phyloP scores from a whole-genome alignment of 192 early-diverging fungal species.

The Jimgerdemannia lactiflua region DNA sequence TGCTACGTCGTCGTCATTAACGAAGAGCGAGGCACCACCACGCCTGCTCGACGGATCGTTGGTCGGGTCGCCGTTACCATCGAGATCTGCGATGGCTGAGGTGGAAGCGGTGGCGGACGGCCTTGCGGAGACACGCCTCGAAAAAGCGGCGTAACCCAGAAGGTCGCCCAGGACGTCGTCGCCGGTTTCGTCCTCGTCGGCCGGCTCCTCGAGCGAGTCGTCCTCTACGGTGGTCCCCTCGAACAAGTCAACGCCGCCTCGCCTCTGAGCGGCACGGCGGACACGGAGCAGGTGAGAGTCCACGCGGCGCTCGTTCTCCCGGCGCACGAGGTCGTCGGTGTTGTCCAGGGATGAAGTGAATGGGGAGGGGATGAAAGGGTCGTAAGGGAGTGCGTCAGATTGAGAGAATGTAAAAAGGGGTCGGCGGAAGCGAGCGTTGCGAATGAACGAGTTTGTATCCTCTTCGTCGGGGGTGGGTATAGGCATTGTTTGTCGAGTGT shows the following conservation, averaged over 20 bases:
- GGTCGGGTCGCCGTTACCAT: neutral
- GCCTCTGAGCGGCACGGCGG: neutral
- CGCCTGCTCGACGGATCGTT: neutral
- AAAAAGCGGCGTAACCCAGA: neutral
- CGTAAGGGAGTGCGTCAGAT: no score
- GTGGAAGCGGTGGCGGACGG: neutral
- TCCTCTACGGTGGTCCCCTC: neutral
- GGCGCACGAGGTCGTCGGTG: no score
- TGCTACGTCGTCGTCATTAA: neutral
- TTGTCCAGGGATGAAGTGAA: no score
- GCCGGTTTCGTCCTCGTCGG: neutral
- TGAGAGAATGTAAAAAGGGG: neutral
- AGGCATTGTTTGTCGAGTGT: neutral
- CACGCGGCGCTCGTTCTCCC: neutral
- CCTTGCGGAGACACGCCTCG: neutral
- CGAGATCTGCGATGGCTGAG: neutral
- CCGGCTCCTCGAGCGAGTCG: neutral
- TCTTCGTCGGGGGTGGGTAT: neutral
- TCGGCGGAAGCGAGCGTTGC: neutral
- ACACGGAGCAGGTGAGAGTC: neutral
- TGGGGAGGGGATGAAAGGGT: no score
- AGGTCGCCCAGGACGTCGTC: neutral
- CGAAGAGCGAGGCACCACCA: neutral
- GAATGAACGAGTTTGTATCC: neutral
- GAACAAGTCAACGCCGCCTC: neutral